Percentiles rank a stretch among this genome's conserved stretches.
phyloP scores from a whole-genome alignment of 352 stramenopile species.

The Globisporangium iwayamae region DNA sequence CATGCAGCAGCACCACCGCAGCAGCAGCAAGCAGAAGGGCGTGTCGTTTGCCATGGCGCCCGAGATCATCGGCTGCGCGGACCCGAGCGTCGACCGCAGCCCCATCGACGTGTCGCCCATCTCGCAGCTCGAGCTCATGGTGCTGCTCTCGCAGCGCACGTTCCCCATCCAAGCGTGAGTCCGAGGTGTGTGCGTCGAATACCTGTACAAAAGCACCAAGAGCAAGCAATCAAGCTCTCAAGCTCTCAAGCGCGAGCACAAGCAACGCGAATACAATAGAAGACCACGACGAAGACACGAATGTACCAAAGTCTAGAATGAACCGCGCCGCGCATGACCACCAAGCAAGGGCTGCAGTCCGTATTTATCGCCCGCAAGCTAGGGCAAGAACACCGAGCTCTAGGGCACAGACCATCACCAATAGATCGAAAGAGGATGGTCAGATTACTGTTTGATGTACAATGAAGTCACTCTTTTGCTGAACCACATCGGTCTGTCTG shows the following conservation, averaged over 20 bases:
- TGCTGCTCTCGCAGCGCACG: conserved; percentile 69
- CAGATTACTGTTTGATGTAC: conserved; percentile 6
- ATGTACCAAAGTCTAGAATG: conserved; percentile 10
- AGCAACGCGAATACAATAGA: conserved; percentile 11
- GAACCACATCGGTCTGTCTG: not conserved
- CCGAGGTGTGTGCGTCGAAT: conserved; percentile 3
- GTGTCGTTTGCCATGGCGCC: conserved; percentile 58
- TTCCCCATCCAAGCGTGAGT: conserved; percentile 47
- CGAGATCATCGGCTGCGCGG: conserved; percentile 72
- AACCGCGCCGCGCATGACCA: not conserved
- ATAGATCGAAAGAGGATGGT: conserved; percentile 4
- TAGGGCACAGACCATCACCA: not conserved
- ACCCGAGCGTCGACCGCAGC: conserved; percentile 66
- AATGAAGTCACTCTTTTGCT: conserved; percentile 5
- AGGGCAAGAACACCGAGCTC: not conserved
- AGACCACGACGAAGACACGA: conserved; percentile 3
- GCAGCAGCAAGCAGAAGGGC: conserved; percentile 52
- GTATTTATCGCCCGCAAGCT: conserved; percentile 12
- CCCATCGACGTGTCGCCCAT: conserved; percentile 76
- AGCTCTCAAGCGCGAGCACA: conserved; percentile 9
- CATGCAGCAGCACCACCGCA: conserved; percentile 20
- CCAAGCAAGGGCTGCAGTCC: not conserved
- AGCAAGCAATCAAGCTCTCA: conserved; percentile 10
- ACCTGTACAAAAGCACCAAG: conserved; percentile 4
- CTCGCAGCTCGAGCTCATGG: conserved; percentile 67